Base-by-base conservation (phyloP, 2,329 filamentous ascomycete species). In the Fusarium sp. region DNA sequence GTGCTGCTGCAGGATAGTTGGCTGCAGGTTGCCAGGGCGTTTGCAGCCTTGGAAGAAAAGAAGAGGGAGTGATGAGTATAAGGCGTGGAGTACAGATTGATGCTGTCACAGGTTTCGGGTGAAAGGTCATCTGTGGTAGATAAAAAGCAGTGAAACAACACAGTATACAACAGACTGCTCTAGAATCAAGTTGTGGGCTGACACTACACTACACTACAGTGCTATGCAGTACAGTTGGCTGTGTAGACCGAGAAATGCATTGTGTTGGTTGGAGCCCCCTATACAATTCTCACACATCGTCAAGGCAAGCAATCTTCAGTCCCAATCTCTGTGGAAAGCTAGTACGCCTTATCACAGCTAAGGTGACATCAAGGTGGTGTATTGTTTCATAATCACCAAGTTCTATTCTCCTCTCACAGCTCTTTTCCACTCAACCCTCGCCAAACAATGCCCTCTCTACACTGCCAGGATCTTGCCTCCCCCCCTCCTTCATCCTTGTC, bases 1-100 rank as follows among this genome's bases (percentile, higher is more conserved):
- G 80, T 78, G 31, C 60, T 82, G 37, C 62, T 82, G n/a, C 70
- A 65, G 46, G 80, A 82, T 64, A 82, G 80, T 58, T 79, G 76
- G 70, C 48, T 42, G 18, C 76, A 79, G 57, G 77, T 77, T 19
- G 49, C 59, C 31, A 66, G 39, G 54, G 80, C 80, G 3, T 79
- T 82, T 58, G 52, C 45, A 15, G 76, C 73, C 21, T 52, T 80
- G 49, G 66, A 73, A 19, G 69, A 76, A 37, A 66, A 58, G 46
- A 79, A 78, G 68, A 57, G 25, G 15, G 55, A 73, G 31, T 79
- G 58, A 72, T 37, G 18, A n/a, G 10, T 38, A 35, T 5, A 23
- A 23, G 35, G 37, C 33, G 15, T n/a, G n/a, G 27, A 10, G 39
- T 37, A 54, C 35, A 25, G 29, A 29, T 31, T 41, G 48, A 63